Evolutionary conservation across 352 stramenopile genomes (phyloP).

Genomic region (Vaucheria bursata): DNA sequence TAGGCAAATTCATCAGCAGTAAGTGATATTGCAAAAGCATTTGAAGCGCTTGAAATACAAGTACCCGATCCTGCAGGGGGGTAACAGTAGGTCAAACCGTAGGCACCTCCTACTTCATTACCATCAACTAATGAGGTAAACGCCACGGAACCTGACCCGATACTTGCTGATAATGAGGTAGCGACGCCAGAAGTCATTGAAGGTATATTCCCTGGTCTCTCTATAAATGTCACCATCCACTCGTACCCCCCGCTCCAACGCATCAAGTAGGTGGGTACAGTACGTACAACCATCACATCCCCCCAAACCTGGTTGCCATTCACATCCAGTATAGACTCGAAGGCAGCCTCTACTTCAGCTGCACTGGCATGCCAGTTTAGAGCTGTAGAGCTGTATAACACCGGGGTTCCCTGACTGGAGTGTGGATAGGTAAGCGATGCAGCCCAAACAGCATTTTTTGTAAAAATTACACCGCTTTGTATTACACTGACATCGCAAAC

Average conservation of each 20-base stretch:
- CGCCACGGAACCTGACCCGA: neutral
- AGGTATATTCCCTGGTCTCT: constrained; percentile 49
- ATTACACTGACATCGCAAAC: neutral
- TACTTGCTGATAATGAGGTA: neutral
- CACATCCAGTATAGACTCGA: constrained; percentile 56
- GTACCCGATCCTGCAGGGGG: no score
- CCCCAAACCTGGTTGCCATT: constrained; percentile 62
- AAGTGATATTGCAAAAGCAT: no score
- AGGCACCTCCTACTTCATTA: constrained; percentile 76
- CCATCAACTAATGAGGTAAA: constrained; percentile 56
- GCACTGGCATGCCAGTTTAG: constrained; percentile 51
- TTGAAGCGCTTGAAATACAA: no score
- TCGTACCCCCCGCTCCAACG: constrained; percentile 80
- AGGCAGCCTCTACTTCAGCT: constrained; percentile 58
- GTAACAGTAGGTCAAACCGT: constrained; percentile 58
- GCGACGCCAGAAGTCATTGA: neutral
- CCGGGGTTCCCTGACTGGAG: neutral
- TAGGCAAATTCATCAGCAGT: constrained; percentile 30
- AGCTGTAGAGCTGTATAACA: constrained; percentile 14
- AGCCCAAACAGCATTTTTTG: neutral
- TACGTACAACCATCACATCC: constrained; percentile 64
- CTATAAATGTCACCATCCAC: constrained; percentile 83
- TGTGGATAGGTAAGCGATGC: neutral
- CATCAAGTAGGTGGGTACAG: constrained; percentile 53
- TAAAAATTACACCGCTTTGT: neutral